Evolutionary conservation across 805 yeast species (phyloP).

Genomic region (Metschnikowia continentalis): DNA sequence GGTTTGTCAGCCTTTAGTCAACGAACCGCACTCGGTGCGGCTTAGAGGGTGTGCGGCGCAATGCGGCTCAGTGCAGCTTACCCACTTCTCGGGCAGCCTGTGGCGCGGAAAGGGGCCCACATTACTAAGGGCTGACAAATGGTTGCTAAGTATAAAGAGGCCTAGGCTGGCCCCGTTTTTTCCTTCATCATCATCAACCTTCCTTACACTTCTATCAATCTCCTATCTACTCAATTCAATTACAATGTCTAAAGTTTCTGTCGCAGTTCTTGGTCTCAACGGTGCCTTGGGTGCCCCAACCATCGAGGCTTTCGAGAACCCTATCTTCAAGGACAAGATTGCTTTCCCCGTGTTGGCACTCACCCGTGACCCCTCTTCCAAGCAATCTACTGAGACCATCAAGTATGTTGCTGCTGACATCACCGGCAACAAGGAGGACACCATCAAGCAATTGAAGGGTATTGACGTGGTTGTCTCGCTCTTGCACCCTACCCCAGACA

Average conservation of each 20-base stretch:
- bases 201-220: not conserved
- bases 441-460: slow-evolving; percentile 37
- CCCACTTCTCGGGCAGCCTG: too few species aligned
- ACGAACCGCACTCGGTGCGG: too few species aligned
- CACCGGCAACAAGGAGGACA: slow-evolving; percentile 20
- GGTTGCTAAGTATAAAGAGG: not conserved
- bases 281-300: slow-evolving; percentile 51
- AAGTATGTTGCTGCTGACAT: slow-evolving; percentile 37
- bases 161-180: not conserved
- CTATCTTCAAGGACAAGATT: slow-evolving; percentile 39
- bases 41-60: too few species aligned
- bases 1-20: too few species aligned
- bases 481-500: slow-evolving; percentile 27
- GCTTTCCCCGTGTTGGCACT: slow-evolving; percentile 48
- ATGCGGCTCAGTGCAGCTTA: too few species aligned
- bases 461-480: slow-evolving; percentile 51
- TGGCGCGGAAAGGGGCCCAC: not conserved
- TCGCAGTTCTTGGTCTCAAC: slow-evolving; percentile 52
- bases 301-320: slow-evolving; percentile 41
- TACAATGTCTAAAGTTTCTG: slow-evolving; percentile 21
- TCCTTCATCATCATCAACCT: not conserved
- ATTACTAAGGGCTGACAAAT: not conserved
- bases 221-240: not conserved
- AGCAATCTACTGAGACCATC: slow-evolving; percentile 30
- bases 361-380: slow-evolving; percentile 41